Conservation (phyloP, 2,329 filamentous ascomycete species). For the Alternaria ethzedia region DNA sequence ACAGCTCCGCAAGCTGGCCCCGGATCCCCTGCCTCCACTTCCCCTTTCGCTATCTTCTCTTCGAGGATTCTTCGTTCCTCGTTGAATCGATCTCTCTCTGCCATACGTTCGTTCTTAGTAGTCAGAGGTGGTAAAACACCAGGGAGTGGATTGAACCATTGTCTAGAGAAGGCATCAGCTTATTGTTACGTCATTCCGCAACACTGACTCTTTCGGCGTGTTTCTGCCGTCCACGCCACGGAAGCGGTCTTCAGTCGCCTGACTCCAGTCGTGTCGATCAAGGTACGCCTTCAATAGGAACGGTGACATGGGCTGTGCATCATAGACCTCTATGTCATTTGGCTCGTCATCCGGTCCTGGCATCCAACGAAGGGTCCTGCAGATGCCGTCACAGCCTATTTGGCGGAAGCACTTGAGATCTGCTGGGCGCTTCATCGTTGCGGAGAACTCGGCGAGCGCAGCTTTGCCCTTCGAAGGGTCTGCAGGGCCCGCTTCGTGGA, state of each 20-base stretch:
- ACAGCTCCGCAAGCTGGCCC: background rate
- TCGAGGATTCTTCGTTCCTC: background rate
- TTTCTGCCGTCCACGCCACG: background rate
- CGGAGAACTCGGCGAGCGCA: background rate
- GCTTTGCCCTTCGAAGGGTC: background rate
- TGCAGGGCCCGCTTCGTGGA: background rate
- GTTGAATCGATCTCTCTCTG: background rate
- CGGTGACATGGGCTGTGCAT: background rate
- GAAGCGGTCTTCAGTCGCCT: background rate
- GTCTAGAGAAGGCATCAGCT: background rate
- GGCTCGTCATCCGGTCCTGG: background rate
- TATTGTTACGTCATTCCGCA: background rate
- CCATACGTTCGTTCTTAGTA: background rate
- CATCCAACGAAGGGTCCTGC: background rate
- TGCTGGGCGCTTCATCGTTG: background rate
- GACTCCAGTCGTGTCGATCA: background rate
- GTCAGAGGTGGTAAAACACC: background rate
- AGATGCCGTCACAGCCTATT: background rate
- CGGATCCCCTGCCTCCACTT: background rate
- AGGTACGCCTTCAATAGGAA: background rate
- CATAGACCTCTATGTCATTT: background rate
- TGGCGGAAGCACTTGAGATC: background rate
- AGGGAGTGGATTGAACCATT: background rate
- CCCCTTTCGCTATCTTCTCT: background rate
- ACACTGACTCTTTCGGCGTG: background rate